These are phyloP conservation scores for Trichoderma orchidacearum DNA, from an alignment of 495 filamentous ascomycete genomes.

Conservation along the genomic window DNA sequence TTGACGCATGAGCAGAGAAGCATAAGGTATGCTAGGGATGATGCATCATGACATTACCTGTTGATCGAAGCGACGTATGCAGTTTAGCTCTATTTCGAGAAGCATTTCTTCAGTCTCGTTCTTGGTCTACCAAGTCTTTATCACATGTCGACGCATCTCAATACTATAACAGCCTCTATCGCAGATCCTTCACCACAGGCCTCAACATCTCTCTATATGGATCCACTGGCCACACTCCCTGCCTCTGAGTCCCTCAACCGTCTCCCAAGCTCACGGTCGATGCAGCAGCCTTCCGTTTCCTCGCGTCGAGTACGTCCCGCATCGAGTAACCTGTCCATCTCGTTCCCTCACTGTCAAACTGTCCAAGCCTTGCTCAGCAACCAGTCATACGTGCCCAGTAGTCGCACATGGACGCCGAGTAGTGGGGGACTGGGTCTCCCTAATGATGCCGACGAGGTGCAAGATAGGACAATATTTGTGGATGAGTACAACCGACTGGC, in stretches of 20 bases:
- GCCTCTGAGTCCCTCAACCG: neutral
- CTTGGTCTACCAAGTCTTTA: no score
- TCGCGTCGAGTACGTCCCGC: neutral
- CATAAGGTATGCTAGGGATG: no score
- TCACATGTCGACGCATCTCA: no score
- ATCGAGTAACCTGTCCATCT: neutral
- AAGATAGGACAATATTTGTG: conserved; percentile 27
- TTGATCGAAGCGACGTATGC: no score
- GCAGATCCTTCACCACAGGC: neutral
- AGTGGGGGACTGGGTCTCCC: conserved; percentile 18
- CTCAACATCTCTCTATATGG: neutral
- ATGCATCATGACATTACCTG: no score
- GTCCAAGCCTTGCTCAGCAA: neutral
- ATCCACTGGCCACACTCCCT: neutral
- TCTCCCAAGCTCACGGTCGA: neutral
- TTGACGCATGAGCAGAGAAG: no score
- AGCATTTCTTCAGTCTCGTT: no score
- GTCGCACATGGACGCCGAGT: conserved; percentile 31
- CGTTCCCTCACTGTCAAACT: neutral
- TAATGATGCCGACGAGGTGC: conserved; percentile 25
- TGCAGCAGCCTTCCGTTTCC: neutral
- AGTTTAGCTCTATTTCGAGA: no score
- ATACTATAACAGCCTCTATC: neutral
- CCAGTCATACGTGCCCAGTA: conserved; percentile 8
- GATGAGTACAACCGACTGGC: conserved; percentile 43